phyloP scores from a whole-genome alignment of 108 stramenopile species.

The Schizochytrium sp. region DNA sequence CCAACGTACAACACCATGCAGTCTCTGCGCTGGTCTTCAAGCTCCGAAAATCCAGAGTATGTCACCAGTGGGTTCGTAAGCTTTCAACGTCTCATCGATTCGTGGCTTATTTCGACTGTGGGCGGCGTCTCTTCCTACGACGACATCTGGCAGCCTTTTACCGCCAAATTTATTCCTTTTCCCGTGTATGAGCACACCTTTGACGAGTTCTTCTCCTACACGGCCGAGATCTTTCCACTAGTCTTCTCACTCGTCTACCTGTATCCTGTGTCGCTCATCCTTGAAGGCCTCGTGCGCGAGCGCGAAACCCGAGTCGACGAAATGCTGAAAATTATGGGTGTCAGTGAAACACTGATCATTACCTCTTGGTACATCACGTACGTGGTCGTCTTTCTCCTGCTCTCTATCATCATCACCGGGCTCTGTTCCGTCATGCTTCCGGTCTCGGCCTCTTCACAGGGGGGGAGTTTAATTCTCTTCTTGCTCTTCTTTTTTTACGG shows the following conservation, averaged over 20 bases:
- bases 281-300: constrained; percentile 34
- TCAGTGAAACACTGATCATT: background rate
- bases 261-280: constrained; percentile 46
- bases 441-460: background rate
- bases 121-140: background rate
- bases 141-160: background rate
- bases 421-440: constrained; percentile 31
- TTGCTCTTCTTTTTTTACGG: constrained; percentile 36
- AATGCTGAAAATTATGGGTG: constrained; percentile 37
- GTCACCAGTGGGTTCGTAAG: background rate
- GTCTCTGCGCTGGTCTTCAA: background rate
- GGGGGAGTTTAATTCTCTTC: constrained; percentile 33
- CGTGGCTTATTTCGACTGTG: background rate
- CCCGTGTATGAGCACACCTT: background rate
- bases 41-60: background rate
- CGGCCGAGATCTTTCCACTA: constrained; percentile 12
- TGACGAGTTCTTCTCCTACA: constrained; percentile 4
- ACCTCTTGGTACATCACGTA: background rate
- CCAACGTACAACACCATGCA: background rate
- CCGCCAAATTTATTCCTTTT: background rate
- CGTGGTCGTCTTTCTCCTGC: background rate
- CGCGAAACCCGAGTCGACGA: constrained; percentile 27
- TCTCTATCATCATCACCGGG: constrained; percentile 15
- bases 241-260: constrained; percentile 55
- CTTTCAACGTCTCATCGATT: background rate